Conservation (phyloP, 2,329 filamentous ascomycete species). For the Bipolaris gigantea region DNA sequence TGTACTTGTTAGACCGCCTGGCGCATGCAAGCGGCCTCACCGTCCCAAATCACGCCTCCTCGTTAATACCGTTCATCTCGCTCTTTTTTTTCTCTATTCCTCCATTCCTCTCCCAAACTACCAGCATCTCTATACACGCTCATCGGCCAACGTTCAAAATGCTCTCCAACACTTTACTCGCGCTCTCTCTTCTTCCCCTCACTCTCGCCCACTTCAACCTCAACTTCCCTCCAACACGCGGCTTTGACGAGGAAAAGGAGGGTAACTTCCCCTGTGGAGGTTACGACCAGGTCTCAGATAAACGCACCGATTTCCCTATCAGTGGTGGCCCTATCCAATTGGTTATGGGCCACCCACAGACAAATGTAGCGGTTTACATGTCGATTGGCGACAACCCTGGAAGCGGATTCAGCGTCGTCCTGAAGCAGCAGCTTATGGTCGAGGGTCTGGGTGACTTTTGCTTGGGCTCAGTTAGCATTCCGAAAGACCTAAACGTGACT, state of each 20-base stretch:
- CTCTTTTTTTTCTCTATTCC: not conserved
- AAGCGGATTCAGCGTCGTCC: constrained; percentile 69
- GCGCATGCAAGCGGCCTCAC: constrained; percentile 4
- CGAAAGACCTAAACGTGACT: constrained; percentile 52
- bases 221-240: constrained; percentile 56
- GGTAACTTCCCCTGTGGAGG: constrained; percentile 56
- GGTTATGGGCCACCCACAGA: constrained; percentile 56
- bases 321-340: constrained; percentile 56
- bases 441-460: constrained; percentile 67
- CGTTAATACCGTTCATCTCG: not conserved
- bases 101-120: not conserved
- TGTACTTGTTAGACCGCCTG: not conserved
- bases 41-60: not conserved
- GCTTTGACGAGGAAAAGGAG: constrained; percentile 53
- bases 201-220: constrained; percentile 60
- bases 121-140: not conserved
- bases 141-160: constrained; percentile 24
- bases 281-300: constrained; percentile 46
- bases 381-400: constrained; percentile 56
- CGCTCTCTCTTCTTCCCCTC: constrained; percentile 49
- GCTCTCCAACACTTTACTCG: constrained; percentile 38
- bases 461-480: constrained; percentile 61
- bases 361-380: constrained; percentile 57
- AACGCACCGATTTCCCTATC: constrained; percentile 54
- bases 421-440: constrained; percentile 63